phyloP scores from a whole-genome alignment of 805 yeast genomes.

The Kuraishia capsulata region DNA sequence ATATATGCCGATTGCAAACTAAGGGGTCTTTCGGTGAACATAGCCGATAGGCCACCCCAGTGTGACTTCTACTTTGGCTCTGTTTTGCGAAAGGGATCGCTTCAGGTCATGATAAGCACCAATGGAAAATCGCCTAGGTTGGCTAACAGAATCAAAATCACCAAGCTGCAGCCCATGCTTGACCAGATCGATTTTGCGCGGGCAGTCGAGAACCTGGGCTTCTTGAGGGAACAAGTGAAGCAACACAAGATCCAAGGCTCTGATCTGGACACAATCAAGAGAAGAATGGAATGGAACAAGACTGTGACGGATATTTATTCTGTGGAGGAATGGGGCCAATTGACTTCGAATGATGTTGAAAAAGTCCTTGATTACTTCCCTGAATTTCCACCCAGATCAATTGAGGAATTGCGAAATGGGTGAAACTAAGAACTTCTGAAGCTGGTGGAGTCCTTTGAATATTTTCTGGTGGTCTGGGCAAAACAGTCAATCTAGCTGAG shows the following conservation, averaged over 20 bases:
- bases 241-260: constrained; percentile 30
- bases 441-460: too few species aligned
- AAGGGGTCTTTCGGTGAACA: constrained; percentile 53
- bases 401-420: too few species aligned
- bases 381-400: constrained; percentile 10
- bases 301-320: constrained; percentile 50
- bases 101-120: constrained; percentile 76
- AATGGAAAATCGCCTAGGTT: constrained; percentile 78
- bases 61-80: constrained; percentile 87
- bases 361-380: constrained; percentile 41
- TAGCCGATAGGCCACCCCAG: constrained; percentile 76
- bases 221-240: constrained; percentile 42
- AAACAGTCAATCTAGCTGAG: too few species aligned
- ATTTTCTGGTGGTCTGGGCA: too few species aligned
- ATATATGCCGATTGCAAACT: constrained; percentile 43
- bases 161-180: constrained; percentile 36
- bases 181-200: constrained; percentile 32
- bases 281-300: constrained; percentile 67
- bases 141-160: constrained; percentile 51
- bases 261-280: constrained; percentile 34
- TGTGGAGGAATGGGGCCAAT: constrained; percentile 49
- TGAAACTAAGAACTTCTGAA: too few species aligned
- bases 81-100: constrained; percentile 59
- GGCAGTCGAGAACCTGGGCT: constrained; percentile 54
- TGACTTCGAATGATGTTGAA: constrained; percentile 26